Conservation (phyloP, 2,329 filamentous ascomycete species). For the Arthrobotrys iridis region DNA sequence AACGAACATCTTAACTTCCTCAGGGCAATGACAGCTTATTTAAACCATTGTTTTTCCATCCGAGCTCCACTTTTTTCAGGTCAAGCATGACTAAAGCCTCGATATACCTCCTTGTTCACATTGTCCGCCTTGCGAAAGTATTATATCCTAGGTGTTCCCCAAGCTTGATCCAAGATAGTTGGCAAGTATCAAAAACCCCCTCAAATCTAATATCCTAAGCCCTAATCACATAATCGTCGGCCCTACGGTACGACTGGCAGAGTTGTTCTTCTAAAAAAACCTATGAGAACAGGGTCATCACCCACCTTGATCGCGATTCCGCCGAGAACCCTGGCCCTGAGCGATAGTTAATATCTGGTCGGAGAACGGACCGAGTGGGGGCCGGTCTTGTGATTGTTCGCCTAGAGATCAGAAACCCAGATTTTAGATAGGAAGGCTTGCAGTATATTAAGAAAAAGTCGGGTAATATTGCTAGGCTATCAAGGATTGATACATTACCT, state of each 20-base stretch:
- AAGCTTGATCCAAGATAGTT: slow-evolving; percentile 46
- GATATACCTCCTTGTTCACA: neutral
- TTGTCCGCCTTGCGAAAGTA: slow-evolving; percentile 1
- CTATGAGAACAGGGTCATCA: neutral
- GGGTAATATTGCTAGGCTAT: slow-evolving; percentile 13
- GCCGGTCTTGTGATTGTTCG: slow-evolving; percentile 46
- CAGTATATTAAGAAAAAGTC: slow-evolving; percentile 26
- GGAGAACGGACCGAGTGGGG: slow-evolving; percentile 46
- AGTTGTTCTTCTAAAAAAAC: neutral
- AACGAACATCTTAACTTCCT: neutral
- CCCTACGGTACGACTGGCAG: slow-evolving; percentile 28
- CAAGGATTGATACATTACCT: slow-evolving; percentile 14
- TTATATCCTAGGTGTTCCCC: slow-evolving; percentile 4
- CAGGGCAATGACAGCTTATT: slow-evolving; percentile 19
- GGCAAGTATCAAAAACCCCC: slow-evolving; percentile 54
- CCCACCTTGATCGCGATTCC: slow-evolving; percentile 1
- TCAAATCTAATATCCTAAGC: slow-evolving; percentile 37
- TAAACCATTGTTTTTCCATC: slow-evolving; percentile 17
- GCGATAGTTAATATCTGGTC: slow-evolving; percentile 14
- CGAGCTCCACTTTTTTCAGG: neutral
- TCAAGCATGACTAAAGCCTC: neutral
- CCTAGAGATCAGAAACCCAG: slow-evolving; percentile 12
- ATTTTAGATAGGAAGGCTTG: slow-evolving; percentile 18
- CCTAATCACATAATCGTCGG: slow-evolving; percentile 27
- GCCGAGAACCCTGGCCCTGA: slow-evolving; percentile 11